phyloP scores from a whole-genome alignment of 805 yeast species.

The Kuraishia cidri region DNA sequence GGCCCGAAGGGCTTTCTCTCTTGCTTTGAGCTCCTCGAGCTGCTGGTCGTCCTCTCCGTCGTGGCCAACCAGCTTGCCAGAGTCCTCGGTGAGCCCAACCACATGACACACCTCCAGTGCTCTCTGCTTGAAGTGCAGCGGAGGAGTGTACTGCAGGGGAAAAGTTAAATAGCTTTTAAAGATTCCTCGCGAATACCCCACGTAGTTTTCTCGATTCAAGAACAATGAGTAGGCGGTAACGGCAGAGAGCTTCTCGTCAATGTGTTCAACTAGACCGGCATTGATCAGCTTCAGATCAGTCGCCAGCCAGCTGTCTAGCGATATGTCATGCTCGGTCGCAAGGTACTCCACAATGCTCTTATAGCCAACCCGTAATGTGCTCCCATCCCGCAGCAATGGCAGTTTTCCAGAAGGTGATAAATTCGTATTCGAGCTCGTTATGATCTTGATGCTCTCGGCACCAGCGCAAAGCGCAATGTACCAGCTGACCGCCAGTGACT shows the following conservation, averaged over 20 bases:
- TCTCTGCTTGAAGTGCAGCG: conserved; percentile 29
- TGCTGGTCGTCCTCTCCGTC: conserved; percentile 16
- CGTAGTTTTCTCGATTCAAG: conserved; percentile 50
- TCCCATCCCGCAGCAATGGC: conserved; percentile 30
- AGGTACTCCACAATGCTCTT: conserved; percentile 26
- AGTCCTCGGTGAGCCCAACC: conserved; percentile 23
- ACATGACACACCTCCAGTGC: conserved; percentile 21
- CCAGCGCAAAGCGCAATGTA: conserved; percentile 18
- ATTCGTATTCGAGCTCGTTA: conserved; percentile 52
- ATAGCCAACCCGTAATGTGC: conserved; percentile 28
- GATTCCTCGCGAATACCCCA: conserved; percentile 43
- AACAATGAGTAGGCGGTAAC: conserved; percentile 51
- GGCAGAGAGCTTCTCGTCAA: conserved; percentile 29
- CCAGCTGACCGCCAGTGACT: conserved; percentile 39
- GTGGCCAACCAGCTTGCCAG: conserved; percentile 11
- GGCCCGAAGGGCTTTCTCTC: conserved; percentile 13
- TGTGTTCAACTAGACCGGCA: conserved; percentile 31
- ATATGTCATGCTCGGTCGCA: conserved; percentile 1
- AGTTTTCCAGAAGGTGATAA: conserved; percentile 36
- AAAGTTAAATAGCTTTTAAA: conserved; percentile 50
- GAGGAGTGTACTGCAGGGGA: conserved; percentile 70
- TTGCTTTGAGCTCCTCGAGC: conserved; percentile 13
- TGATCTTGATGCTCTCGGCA: conserved; percentile 22
- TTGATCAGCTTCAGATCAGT: conserved; percentile 27
- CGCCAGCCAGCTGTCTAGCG: conserved; percentile 7